A percentile compares a stretch with the other conserved stretches of the same genome.
These are phyloP conservation scores for Beauveria rudraprayagi DNA, from an alignment of 2,329 filamentous ascomycete species.

Conservation along the genomic window DNA sequence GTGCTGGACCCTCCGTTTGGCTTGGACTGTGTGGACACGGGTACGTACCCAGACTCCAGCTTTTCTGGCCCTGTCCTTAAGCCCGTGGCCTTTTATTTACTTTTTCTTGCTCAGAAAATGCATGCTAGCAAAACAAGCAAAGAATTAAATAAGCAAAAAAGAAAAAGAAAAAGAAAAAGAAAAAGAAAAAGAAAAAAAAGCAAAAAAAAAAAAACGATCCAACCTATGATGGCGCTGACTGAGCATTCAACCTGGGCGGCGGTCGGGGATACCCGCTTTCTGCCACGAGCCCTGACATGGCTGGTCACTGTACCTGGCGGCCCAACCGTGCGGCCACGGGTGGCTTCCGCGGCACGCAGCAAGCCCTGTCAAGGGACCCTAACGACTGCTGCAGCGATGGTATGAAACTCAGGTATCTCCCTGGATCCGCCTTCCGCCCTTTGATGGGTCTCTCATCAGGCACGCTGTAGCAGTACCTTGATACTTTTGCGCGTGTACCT, in stretches of 20 bases:
- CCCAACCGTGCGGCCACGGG: constrained; percentile 5
- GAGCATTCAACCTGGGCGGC: background rate
- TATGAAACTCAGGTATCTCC: constrained; percentile 7
- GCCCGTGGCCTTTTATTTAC: background rate
- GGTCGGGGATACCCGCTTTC: constrained; percentile 3
- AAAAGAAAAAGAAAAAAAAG: background rate
- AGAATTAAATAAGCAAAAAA: background rate
- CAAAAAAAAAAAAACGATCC: background rate
- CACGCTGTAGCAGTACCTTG: constrained; percentile 2
- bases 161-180: background rate
- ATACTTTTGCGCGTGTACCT: background rate
- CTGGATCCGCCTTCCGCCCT: background rate
- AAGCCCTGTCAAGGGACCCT: background rate
- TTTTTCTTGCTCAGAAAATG: background rate
- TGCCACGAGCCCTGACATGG: background rate
- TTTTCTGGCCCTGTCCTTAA: background rate
- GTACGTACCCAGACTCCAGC: background rate
- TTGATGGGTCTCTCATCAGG: background rate
- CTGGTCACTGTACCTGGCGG: constrained; percentile 10
- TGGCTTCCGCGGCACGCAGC: constrained; percentile 6
- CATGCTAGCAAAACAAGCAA: background rate
- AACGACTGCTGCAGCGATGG: background rate
- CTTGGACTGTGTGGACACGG: background rate
- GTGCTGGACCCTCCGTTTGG: background rate
- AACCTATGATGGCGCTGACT: background rate